Evolutionary conservation across 805 yeast genomes (phyloP).

Genomic region (Yamadazyma phyllophila): DNA sequence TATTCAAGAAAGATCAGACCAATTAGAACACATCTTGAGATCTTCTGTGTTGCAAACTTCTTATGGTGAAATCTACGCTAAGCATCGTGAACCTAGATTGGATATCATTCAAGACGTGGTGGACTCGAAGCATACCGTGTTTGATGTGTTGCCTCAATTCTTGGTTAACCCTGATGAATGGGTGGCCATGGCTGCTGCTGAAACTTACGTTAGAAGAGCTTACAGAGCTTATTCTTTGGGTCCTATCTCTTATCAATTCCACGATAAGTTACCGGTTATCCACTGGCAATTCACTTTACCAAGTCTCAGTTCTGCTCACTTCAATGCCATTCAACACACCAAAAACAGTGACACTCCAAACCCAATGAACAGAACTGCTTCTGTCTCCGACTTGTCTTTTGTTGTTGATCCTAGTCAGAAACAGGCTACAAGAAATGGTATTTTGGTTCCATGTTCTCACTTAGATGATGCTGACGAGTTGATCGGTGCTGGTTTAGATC

Average conservation of each 20-base stretch:
- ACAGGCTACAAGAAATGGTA: conserved; percentile 78
- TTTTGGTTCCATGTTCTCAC: conserved; percentile 75
- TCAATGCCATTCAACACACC: conserved; percentile 61
- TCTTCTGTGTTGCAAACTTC: conserved; percentile 85
- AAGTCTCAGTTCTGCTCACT: conserved; percentile 65
- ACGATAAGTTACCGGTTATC: conserved; percentile 62
- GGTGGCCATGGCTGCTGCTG: conserved; percentile 94
- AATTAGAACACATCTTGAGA: conserved; percentile 91
- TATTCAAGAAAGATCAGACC: conserved; percentile 92
- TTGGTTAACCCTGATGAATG: conserved; percentile 78
- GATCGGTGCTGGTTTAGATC: conserved; percentile 70
- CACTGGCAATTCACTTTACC: conserved; percentile 91
- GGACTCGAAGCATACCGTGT: conserved; percentile 93
- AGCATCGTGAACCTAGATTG: conserved; percentile 78
- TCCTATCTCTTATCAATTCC: conserved; percentile 61
- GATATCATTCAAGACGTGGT: conserved; percentile 84
- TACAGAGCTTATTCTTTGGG: conserved; percentile 93
- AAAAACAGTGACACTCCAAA: conserved; percentile 36
- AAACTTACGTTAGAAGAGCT: conserved; percentile 94
- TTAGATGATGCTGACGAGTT: conserved; percentile 89
- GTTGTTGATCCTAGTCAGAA: conserved; percentile 68
- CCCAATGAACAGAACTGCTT: conserved; percentile 76
- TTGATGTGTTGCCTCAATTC: conserved; percentile 93
- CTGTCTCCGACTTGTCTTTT: conserved; percentile 88
- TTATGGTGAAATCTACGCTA: conserved; percentile 79